These are phyloP conservation scores for Trichoderma arundinaceum DNA, from an alignment of 2,329 filamentous ascomycete species.

Conservation along the genomic window DNA sequence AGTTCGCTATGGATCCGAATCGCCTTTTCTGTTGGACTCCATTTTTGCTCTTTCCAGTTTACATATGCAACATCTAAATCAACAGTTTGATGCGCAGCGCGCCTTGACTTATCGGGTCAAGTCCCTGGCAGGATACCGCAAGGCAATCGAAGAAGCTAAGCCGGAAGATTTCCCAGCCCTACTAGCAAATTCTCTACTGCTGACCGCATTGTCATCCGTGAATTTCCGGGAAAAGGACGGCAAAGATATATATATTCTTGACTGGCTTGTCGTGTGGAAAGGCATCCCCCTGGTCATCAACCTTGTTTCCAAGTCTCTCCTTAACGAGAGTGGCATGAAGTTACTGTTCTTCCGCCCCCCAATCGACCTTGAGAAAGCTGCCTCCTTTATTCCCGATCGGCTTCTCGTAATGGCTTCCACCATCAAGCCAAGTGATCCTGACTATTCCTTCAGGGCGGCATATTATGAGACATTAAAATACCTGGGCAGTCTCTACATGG, in stretches of 20 bases:
- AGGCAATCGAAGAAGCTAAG: conserved; percentile 55
- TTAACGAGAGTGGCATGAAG: conserved; percentile 51
- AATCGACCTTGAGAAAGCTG: conserved; percentile 52
- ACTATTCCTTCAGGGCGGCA: conserved; percentile 46
- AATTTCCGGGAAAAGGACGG: conserved; percentile 55
- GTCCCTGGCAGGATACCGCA: conserved; percentile 58
- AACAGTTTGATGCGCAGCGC: conserved; percentile 48
- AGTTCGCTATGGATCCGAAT: conserved; percentile 56
- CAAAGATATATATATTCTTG: conserved; percentile 56
- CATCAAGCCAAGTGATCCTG: conserved; percentile 50
- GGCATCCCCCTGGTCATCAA: conserved; percentile 58
- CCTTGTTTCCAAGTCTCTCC: conserved; percentile 37
- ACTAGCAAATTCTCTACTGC: conserved; percentile 57
- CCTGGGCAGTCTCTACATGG: conserved; percentile 58
- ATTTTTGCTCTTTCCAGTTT: conserved; percentile 58
- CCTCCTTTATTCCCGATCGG: conserved; percentile 52
- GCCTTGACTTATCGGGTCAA: conserved; percentile 54
- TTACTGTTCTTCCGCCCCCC: conserved; percentile 56
- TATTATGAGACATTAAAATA: conserved; percentile 57
- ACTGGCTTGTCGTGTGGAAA: conserved; percentile 63
- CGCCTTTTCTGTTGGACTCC: conserved; percentile 61
- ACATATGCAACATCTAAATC: conserved; percentile 52
- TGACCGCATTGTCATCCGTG: conserved; percentile 57
- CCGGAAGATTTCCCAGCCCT: conserved; percentile 57
- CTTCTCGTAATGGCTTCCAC: conserved; percentile 57